A percentile compares a stretch with the other conserved stretches of the same genome.
These are phyloP conservation scores for Ramaria sp. DNA, from an alignment of 768 basidiomycete genomes.

Conservation along the genomic window DNA sequence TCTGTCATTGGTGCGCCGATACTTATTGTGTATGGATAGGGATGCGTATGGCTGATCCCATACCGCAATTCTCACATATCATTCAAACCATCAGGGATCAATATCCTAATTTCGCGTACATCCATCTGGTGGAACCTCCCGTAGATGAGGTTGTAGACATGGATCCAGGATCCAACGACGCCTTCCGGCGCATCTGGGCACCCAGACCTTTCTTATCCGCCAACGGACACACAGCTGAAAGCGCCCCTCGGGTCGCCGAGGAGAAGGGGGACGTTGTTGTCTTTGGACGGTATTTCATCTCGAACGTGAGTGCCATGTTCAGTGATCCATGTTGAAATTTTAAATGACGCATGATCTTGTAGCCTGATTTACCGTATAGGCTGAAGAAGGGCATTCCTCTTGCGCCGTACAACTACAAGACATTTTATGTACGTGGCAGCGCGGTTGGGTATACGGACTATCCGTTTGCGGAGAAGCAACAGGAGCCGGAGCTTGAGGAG, in stretches of 20 bases:
- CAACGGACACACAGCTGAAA: slow-evolving; percentile 33
- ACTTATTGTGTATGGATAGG: slow-evolving; percentile 15
- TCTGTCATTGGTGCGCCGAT: background rate
- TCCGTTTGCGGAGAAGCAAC: slow-evolving; percentile 12
- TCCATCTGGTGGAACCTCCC: slow-evolving; percentile 36
- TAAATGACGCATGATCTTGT: background rate
- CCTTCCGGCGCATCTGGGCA: slow-evolving; percentile 26
- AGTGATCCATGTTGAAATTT: background rate
- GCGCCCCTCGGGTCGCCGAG: slow-evolving; percentile 27
- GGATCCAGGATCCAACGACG: slow-evolving; percentile 2
- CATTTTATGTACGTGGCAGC: slow-evolving; percentile 27
- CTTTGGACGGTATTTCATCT: slow-evolving; percentile 26
- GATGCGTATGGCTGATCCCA: slow-evolving; percentile 37
- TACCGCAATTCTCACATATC: slow-evolving; percentile 43
- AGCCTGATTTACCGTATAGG: slow-evolving; percentile 34
- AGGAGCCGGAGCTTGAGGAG: background rate
- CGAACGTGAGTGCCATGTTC: slow-evolving; percentile 24
- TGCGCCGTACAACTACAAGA: slow-evolving; percentile 23
- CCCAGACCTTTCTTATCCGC: slow-evolving; percentile 29
- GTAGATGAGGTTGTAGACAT: background rate
- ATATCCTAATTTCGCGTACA: slow-evolving; percentile 33
- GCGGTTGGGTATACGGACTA: slow-evolving; percentile 25
- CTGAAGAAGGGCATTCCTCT: slow-evolving; percentile 25
- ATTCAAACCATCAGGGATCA: slow-evolving; percentile 33
- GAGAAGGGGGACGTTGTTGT: slow-evolving; percentile 21